These are phyloP conservation scores for Agaricus subrufescens DNA, from an alignment of 768 basidiomycete genomes.

Conservation along the genomic window DNA sequence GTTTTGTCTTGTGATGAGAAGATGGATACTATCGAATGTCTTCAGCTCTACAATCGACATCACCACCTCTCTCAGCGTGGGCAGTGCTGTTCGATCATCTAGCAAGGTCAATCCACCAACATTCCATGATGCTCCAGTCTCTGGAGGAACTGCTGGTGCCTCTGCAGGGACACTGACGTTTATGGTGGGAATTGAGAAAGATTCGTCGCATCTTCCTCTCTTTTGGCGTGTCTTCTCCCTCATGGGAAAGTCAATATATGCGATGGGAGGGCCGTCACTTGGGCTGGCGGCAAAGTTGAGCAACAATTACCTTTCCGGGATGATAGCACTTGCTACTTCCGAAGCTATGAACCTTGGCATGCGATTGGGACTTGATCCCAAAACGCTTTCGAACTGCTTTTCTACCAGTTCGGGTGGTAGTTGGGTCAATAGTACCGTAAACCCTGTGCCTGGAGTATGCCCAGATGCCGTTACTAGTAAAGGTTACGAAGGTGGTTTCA, in stretches of 20 bases:
- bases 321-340: constrained; percentile 36
- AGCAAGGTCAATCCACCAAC: constrained; percentile 13
- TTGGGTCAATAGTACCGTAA: constrained; percentile 37
- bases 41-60: constrained; percentile 40
- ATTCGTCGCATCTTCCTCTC: constrained; percentile 27
- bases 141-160: constrained; percentile 37
- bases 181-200: constrained; percentile 32
- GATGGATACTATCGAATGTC: neutral
- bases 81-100: constrained; percentile 22
- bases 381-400: constrained; percentile 31
- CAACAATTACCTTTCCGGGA: constrained; percentile 38
- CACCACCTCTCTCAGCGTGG: constrained; percentile 28
- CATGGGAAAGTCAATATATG: constrained; percentile 33
- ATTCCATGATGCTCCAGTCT: constrained; percentile 40
- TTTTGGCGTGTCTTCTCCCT: constrained; percentile 26
- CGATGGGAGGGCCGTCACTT: constrained; percentile 33
- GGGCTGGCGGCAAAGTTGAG: constrained; percentile 40
- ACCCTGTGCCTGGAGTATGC: constrained; percentile 41
- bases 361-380: constrained; percentile 36
- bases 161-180: constrained; percentile 32
- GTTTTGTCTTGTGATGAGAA: neutral
- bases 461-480: constrained; percentile 37
- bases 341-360: constrained; percentile 44
- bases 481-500: constrained; percentile 39
- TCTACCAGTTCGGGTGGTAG: constrained; percentile 35